phyloP scores from a whole-genome alignment of 331 rosid genomes.

The Quercus phellos region DNA sequence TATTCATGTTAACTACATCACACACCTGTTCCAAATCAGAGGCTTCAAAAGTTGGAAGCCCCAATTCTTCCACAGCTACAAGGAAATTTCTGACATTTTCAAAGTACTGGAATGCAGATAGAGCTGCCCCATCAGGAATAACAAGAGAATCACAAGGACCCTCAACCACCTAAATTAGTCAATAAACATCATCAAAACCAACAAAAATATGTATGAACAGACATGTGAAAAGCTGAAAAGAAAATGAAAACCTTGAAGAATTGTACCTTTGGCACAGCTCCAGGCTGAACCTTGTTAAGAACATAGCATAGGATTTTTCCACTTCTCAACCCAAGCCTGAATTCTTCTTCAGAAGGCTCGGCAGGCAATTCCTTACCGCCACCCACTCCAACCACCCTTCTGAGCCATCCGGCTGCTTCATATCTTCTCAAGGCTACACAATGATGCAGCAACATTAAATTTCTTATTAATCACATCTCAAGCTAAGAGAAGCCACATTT shows the following conservation, averaged over 20 bases:
- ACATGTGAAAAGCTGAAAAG: neutral
- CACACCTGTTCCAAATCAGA: constrained; percentile 82
- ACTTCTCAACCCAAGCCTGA: constrained; percentile 76
- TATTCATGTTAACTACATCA: neutral
- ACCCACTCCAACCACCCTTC: constrained; percentile 69
- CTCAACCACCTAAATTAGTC: constrained; percentile 61
- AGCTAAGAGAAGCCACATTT: neutral
- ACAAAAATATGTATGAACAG: neutral
- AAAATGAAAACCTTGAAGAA: neutral
- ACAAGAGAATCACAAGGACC: constrained; percentile 57
- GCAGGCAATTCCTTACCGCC: constrained; percentile 83
- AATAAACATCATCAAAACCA: constrained; percentile 5
- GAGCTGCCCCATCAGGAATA: constrained; percentile 72
- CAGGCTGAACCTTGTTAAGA: constrained; percentile 76
- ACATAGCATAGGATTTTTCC: constrained; percentile 87
- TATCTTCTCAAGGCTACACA: constrained; percentile 75
- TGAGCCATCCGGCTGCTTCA: constrained; percentile 88
- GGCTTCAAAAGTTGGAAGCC: constrained; percentile 83
- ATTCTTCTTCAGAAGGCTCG: constrained; percentile 85
- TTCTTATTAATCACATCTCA: neutral
- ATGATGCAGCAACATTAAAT: neutral
- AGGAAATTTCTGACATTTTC: constrained; percentile 87
- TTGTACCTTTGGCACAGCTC: constrained; percentile 65
- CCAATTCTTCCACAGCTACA: constrained; percentile 65
- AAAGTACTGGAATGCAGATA: constrained; percentile 71